Evolutionary conservation across 305 asterid genomes (phyloP), one percentile per base, ranked within the genome.

Genomic region (Fraxinus velutina): DNA sequence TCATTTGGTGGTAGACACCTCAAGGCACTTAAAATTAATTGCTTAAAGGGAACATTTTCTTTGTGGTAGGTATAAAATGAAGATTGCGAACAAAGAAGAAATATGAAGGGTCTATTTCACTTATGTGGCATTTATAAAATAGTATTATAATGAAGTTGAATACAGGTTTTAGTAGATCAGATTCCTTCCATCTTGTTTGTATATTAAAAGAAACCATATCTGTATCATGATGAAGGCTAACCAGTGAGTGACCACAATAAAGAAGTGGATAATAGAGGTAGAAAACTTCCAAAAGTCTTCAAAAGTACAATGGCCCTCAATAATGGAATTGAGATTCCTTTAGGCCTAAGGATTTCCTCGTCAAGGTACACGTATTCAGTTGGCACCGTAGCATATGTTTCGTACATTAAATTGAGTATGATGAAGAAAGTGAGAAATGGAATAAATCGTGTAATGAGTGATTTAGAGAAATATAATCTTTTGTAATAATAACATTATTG

Each of bases 1-100:
- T 82, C 88, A 88, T 83, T 86, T 89, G 90, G 89, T 91, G 97
- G 97, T 94, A 84, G 97, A 92, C 93, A 91, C 85, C 91, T 83
- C 83, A 47, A 85, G 80, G 80, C 89, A 81, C 71, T 85, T 83
- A 79, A 79, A 83, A 82, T 22, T 79, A 81, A 83, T 75, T 85
- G 71, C 50, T 62, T 81, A 50, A 79, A 39, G 72, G 76, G 39
- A 75, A 79, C 81, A 68, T 76, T 87, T 88, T 80, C 85, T 90
- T 86, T 85, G 91, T 87, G 91, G 88, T 86, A 84, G 93, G 89
- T 90, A 87, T 57, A 82, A 86, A 78, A 75, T 79, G 50, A 80
- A 80, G 84, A 82, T 71, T 83, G 73, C 75, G 39, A 80, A 77
- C 50, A 50, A 77, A 50, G 71, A 72, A 71, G 76, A 60, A 64